Conservation (phyloP, 2,329 filamentous ascomycete species). For the Didymella exigua region DNA sequence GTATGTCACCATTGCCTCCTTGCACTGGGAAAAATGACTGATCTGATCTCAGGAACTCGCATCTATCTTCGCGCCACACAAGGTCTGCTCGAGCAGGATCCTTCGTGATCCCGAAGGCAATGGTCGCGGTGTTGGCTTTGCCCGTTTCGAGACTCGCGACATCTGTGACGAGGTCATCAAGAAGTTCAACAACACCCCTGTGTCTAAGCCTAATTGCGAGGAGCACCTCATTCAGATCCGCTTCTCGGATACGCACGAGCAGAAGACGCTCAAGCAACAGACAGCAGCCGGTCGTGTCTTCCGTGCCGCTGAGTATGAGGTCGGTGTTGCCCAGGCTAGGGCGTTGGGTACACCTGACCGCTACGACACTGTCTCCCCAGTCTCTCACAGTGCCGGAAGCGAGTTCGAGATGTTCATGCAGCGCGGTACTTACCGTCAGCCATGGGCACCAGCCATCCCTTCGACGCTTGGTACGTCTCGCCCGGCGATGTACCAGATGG, state of each 20-base stretch:
- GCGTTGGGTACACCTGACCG: conserved; percentile 42
- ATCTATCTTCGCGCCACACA: conserved; percentile 77
- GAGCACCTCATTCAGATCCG: conserved; percentile 89
- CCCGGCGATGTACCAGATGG: conserved; percentile 35
- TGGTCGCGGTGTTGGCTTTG: conserved; percentile 96
- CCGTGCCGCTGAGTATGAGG: conserved; percentile 86
- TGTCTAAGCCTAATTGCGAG: conserved; percentile 65
- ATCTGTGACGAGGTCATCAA: conserved; percentile 88
- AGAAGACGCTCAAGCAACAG: conserved; percentile 95
- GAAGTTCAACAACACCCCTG: conserved; percentile 75
- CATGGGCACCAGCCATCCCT: conserved; percentile 44
- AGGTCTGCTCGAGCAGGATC: conserved; percentile 92
- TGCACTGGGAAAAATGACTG: conserved; percentile 15
- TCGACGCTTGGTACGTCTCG: conserved; percentile 43
- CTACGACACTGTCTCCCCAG: conserved; percentile 43
- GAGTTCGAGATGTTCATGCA: conserved; percentile 50
- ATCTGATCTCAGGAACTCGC: conserved; percentile 67
- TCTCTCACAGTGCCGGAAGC: conserved; percentile 40
- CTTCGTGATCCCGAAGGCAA: conserved; percentile 89
- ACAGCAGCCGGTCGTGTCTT: conserved; percentile 95
- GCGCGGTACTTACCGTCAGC: conserved; percentile 37
- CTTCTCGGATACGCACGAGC: conserved; percentile 94
- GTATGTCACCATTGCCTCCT: conserved; percentile 56
- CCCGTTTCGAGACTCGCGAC: conserved; percentile 87
- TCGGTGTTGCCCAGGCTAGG: conserved; percentile 49